Evolutionary conservation across 768 basidiomycete species (phyloP).

Genomic region (Rhizopogon vinicolor): DNA sequence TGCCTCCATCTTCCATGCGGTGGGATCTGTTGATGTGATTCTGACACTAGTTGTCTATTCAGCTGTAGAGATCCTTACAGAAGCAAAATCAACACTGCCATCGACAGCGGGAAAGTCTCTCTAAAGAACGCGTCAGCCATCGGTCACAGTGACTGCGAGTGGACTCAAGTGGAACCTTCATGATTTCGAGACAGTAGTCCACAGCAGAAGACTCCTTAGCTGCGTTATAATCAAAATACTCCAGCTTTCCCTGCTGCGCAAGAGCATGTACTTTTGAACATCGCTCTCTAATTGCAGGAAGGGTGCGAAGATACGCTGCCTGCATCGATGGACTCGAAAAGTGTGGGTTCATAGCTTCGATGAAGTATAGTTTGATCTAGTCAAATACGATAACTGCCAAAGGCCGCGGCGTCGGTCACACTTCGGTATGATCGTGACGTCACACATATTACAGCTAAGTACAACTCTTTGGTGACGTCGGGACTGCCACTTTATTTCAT

Average conservation of each 20-base stretch:
- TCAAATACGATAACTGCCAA: no score
- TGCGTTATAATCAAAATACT: constrained; percentile 85
- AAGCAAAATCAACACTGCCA: constrained; percentile 51
- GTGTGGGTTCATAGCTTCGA: neutral
- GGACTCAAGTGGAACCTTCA: constrained; percentile 41
- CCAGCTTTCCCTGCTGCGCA: constrained; percentile 65
- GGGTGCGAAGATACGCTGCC: constrained; percentile 72
- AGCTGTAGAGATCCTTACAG: constrained; percentile 36
- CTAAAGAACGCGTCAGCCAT: constrained; percentile 32
- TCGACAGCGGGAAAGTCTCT: constrained; percentile 53
- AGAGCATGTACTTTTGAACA: constrained; percentile 77
- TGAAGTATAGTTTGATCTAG: no score
- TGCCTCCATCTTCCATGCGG: constrained; percentile 92
- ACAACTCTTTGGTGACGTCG: no score
- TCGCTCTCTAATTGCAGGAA: constrained; percentile 87
- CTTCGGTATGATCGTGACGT: no score
- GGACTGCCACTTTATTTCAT: no score
- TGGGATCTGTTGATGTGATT: constrained; percentile 52
- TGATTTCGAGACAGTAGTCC: constrained; percentile 71
- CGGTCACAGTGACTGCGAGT: constrained; percentile 1
- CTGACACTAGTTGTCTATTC: neutral
- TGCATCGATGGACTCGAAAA: constrained; percentile 2
- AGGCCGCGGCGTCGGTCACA: no score
- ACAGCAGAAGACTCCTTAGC: constrained; percentile 67
- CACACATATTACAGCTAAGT: no score